Percentiles rank a stretch among this genome's conserved stretches.
Conservation (phyloP, 495 filamentous ascomycete species). For the Chaetomium cochliodes region DNA sequence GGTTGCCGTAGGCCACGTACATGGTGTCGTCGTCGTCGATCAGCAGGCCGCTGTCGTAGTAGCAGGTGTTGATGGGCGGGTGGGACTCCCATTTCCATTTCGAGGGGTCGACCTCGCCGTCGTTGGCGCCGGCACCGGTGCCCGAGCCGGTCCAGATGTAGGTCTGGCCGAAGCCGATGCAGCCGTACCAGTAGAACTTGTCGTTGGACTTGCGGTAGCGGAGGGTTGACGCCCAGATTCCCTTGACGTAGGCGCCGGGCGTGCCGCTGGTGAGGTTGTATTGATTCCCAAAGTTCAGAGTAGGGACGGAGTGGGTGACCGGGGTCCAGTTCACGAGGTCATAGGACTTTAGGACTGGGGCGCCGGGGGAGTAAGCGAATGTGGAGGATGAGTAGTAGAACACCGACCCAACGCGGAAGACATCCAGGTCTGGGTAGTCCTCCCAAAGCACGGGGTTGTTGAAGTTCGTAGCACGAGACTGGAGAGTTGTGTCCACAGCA, state of each 20-base stretch:
- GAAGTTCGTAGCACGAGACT: constrained; percentile 27
- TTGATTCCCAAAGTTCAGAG: constrained; percentile 45
- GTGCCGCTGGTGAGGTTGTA: constrained; percentile 50
- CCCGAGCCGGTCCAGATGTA: constrained; percentile 54
- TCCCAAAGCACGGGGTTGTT: constrained; percentile 44
- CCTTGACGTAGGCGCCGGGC: constrained; percentile 46
- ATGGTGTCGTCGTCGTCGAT: constrained; percentile 56
- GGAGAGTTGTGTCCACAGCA: not conserved
- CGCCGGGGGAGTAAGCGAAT: constrained; percentile 59
- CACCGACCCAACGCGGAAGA: constrained; percentile 46
- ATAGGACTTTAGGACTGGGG: constrained; percentile 55
- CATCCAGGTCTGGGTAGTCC: constrained; percentile 37
- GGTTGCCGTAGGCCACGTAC: constrained; percentile 57
- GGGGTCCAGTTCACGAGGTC: constrained; percentile 59
- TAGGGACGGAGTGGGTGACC: constrained; percentile 54
- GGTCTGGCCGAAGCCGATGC: constrained; percentile 45
- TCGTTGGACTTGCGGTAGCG: constrained; percentile 48
- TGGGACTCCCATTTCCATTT: constrained; percentile 37
- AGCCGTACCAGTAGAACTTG: constrained; percentile 58
- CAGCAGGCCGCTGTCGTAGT: constrained; percentile 59
- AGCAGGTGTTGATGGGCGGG: constrained; percentile 46
- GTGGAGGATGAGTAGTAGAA: constrained; percentile 59
- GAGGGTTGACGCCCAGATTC: constrained; percentile 57
- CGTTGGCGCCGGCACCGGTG: constrained; percentile 21
- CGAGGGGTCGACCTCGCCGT: constrained; percentile 21